Base-by-base conservation (phyloP, 1,284 basidiomycete genomes). In the Microbotryomycetes sp. region DNA sequence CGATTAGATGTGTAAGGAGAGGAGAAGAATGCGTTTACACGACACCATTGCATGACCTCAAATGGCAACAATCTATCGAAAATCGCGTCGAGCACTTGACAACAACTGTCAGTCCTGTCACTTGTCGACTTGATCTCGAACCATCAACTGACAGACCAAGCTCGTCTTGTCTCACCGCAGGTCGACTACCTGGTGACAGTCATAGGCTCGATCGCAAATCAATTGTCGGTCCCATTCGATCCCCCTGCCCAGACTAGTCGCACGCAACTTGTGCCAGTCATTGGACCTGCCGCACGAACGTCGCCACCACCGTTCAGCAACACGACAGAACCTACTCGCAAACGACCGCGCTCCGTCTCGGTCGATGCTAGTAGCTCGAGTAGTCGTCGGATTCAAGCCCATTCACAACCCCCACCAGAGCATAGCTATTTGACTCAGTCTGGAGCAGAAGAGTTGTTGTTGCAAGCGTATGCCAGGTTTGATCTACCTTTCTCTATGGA, bases 401-500 rank as follows among this genome's bases (percentile, higher is more conserved):
- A 9, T 36, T 14, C 52, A 23, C 19, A 9, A 19, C 12, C 36
- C 12, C 12, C 36, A 54, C 15, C 52, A 23, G 19, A 19, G 25
- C n/a, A 19, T 46, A 29, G 49, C 45, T 48, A 48, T 30, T 31
- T 31, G 42, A 56, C 54, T 15, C 54, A 48, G n/a, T 16, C 25
- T 2, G 54, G 54, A 6, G 54, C 54, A 16, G 45, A 56, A 23
- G 14, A 29, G 42, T 29, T 56, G 25, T 46, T 56, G 16, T 30
- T 46, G 23, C 54, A 56, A 29, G 54, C 42, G n/a, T 56, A 56
- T 22, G 54, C 54, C 6, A 16, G 31, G 26, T 56, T 26, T n/a
- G 46, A 36, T 15, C n/a, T n/a, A n/a, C 54, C 54, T 6, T 29
- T 46, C 3, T 48, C 36, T 19, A 19, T 19, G 36, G 12, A 12